These are phyloP conservation scores for Berkeleyomyces basicola DNA, from an alignment of 2,329 filamentous ascomycete genomes.

Conservation along the genomic window DNA sequence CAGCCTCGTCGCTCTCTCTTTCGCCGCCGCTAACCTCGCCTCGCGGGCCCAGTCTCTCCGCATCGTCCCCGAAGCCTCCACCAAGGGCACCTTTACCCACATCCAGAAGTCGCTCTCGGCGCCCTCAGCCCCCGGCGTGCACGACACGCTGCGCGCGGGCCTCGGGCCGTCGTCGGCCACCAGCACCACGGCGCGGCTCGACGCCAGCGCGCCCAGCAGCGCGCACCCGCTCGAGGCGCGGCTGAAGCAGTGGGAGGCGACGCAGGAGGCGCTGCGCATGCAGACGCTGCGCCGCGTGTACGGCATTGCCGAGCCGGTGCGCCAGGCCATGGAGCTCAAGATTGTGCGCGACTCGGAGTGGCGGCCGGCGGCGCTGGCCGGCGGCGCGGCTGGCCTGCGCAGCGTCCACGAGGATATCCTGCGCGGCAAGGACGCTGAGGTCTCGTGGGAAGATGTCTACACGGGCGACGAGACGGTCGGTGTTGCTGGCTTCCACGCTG, in stretches of 20 bases:
- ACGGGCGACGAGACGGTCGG: slow-evolving; percentile 58
- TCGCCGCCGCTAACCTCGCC: slow-evolving; percentile 13
- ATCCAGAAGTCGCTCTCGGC: slow-evolving; percentile 47
- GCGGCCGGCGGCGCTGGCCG: slow-evolving; percentile 53
- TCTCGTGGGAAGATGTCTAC: slow-evolving; percentile 91
- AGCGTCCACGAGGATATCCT: slow-evolving; percentile 83
- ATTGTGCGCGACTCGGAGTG: slow-evolving; percentile 68
- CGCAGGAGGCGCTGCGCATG: slow-evolving; percentile 79
- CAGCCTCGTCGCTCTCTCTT: not conserved
- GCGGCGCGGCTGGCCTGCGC: slow-evolving; percentile 34
- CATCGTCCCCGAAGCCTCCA: slow-evolving; percentile 56
- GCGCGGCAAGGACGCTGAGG: slow-evolving; percentile 55
- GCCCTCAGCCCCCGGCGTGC: slow-evolving; percentile 80
- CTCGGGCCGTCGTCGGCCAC: slow-evolving; percentile 44
- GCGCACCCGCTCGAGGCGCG: slow-evolving; percentile 84
- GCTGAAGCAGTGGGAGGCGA: slow-evolving; percentile 76
- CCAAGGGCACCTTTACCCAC: slow-evolving; percentile 52
- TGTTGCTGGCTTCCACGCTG: slow-evolving; percentile 62
- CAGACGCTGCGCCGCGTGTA: slow-evolving; percentile 71
- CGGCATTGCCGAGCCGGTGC: slow-evolving; percentile 82
- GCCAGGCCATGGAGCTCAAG: slow-evolving; percentile 88
- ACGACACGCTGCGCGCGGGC: slow-evolving; percentile 81
- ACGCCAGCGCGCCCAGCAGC: slow-evolving; percentile 29
- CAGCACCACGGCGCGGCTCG: slow-evolving; percentile 26
- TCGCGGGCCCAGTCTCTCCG: slow-evolving; percentile 56